Conservation (phyloP, 495 filamentous ascomycete species). For the Friedmanniomyces endolithicus region DNA sequence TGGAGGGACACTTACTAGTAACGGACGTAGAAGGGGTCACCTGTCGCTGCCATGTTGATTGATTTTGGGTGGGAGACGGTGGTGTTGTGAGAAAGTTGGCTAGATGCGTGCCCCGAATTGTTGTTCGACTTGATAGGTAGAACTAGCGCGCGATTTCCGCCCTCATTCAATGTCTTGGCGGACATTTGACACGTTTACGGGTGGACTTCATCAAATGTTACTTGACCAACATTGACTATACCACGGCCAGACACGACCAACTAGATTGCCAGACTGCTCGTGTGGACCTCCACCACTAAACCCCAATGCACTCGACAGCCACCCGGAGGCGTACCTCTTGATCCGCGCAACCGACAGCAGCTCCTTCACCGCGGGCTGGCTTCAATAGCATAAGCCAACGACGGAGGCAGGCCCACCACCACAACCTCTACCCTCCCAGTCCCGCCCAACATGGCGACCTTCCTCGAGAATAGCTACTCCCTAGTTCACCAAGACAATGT, state of each 20-base stretch:
- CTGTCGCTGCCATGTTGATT: conserved; percentile 37
- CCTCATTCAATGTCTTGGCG: neutral
- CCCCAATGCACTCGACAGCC: no score
- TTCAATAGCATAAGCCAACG: conserved; percentile 2
- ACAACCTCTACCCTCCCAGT: neutral
- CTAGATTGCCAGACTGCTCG: no score
- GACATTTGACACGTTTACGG: no score
- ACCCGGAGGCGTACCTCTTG: no score
- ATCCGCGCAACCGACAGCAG: no score
- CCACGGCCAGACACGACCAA: no score
- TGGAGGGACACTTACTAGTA: conserved; percentile 63
- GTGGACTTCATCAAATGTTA: no score
- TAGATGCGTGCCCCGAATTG: no score
- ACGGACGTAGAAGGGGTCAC: conserved; percentile 85
- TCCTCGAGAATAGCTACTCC: conserved; percentile 86
- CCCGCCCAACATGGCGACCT: conserved; percentile 69
- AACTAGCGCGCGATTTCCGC: neutral
- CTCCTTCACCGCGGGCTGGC: neutral
- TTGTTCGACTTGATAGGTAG: neutral
- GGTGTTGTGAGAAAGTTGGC: no score
- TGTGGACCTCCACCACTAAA: no score
- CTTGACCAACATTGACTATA: conserved; percentile 1
- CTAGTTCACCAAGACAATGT: conserved; percentile 92
- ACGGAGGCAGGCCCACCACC: conserved; percentile 6
- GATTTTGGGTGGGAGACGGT: neutral